phyloP scores from a whole-genome alignment of 139 green algal species.

The Closterium sp. region DNA sequence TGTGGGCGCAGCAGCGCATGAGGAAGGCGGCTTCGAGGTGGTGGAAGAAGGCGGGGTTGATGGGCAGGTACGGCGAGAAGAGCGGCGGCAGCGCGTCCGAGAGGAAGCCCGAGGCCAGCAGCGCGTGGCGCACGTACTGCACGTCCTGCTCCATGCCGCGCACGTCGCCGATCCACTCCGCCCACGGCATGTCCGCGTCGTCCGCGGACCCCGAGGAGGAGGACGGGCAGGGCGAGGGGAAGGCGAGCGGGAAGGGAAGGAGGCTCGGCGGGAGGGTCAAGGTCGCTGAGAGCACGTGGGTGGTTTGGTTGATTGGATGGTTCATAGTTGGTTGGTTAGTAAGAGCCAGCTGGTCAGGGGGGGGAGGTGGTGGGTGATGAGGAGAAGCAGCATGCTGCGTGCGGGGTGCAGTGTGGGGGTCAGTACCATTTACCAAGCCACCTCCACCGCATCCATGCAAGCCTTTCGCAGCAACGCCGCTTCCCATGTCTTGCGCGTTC shows the following conservation, averaged over 20 bases:
- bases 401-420: background rate
- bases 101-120: constrained; percentile 20
- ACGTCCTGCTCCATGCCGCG: constrained; percentile 37
- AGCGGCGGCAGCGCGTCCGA: background rate
- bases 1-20: background rate
- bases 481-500: too few relatives aligned
- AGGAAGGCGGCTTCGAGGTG: constrained; percentile 10
- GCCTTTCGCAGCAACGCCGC: background rate
- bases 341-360: background rate
- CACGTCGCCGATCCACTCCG: background rate
- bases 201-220: background rate
- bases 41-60: constrained; percentile 24
- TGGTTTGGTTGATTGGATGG: background rate
- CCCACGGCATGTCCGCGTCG: background rate
- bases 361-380: background rate
- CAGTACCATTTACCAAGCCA: background rate
- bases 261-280: background rate
- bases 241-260: background rate
- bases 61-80: background rate
- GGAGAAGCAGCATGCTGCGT: background rate
- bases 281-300: background rate
- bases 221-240: background rate
- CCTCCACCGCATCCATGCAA: background rate
- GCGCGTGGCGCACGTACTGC: constrained; percentile 22
- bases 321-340: background rate